Percentiles rank a stretch among this genome's conserved stretches.
phyloP scores from a whole-genome alignment of 441 rosid species.

The Croton laevigatus region DNA sequence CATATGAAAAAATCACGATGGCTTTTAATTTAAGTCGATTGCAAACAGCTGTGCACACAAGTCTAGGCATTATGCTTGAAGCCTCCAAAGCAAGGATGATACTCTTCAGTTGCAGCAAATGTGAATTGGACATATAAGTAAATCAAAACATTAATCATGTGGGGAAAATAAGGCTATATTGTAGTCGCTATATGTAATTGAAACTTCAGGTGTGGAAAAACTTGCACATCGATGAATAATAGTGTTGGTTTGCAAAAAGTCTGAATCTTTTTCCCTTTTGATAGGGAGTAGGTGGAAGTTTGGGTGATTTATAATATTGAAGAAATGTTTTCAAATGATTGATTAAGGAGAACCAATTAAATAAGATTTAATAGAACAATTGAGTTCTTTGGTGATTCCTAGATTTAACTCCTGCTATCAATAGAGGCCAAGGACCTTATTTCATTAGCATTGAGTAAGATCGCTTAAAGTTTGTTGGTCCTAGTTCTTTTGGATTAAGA shows the following conservation, averaged over 20 bases:
- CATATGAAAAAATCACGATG: slow-evolving; percentile 7
- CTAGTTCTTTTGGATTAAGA: neutral
- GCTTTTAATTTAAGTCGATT: neutral
- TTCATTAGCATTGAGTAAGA: neutral
- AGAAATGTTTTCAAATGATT: neutral
- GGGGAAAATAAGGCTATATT: neutral
- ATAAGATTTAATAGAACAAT: neutral
- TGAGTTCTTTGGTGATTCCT: neutral
- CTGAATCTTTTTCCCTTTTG: too few relatives aligned
- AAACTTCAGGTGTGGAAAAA: neutral
- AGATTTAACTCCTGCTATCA: neutral
- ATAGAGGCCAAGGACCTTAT: neutral
- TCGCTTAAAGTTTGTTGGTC: neutral
- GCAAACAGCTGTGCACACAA: too few relatives aligned
- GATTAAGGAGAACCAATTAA: neutral
- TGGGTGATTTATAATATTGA: neutral
- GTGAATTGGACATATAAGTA: neutral
- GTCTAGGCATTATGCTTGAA: neutral
- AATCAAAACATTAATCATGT: neutral
- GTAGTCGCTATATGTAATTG: neutral
- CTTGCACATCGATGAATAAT: neutral
- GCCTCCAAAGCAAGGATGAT: neutral
- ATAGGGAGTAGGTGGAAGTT: neutral
- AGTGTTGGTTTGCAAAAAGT: neutral
- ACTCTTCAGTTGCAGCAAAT: too few relatives aligned